A percentile compares a stretch with the other conserved stretches of the same genome.
Conservation (phyloP, 371 early-diverging fungal species). For the Synchytrium microbalum region DNA sequence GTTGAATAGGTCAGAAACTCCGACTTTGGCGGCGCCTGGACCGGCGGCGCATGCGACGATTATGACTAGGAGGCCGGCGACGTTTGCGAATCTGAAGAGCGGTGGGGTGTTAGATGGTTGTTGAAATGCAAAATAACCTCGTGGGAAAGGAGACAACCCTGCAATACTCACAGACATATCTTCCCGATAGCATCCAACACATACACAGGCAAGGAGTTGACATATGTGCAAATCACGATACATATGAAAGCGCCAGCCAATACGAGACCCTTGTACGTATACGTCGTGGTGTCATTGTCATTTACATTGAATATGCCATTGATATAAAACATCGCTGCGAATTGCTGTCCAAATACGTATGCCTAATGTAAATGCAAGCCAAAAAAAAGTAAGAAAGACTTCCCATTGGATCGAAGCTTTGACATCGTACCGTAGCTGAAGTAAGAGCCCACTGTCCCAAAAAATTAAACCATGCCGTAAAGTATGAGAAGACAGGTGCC, state of each 20-base stretch:
- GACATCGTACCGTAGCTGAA: neutral
- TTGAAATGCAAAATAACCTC: too few species aligned
- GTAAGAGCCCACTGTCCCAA: neutral
- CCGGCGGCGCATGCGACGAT: neutral
- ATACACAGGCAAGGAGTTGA: neutral
- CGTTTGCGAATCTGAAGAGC: too few species aligned
- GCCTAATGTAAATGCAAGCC: neutral
- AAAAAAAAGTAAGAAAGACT: neutral
- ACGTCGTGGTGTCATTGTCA: neutral
- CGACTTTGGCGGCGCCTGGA: neutral
- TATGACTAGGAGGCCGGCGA: neutral
- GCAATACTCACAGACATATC: neutral
- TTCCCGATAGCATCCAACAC: neutral
- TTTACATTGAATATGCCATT: neutral
- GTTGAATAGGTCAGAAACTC: neutral
- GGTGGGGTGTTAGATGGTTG: too few species aligned
- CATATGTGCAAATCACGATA: neutral
- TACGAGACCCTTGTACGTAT: neutral
- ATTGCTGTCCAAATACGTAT: neutral
- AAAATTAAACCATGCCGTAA: neutral
- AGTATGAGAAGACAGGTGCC: neutral
- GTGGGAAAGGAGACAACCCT: too few species aligned
- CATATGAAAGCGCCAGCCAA: neutral
- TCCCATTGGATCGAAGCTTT: neutral
- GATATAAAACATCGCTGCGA: neutral